A percentile compares a stretch with the other conserved stretches of the same genome.
Evolutionary conservation across 306 rosid species (phyloP).

Genomic region (Lithocarpus polystachyus): DNA sequence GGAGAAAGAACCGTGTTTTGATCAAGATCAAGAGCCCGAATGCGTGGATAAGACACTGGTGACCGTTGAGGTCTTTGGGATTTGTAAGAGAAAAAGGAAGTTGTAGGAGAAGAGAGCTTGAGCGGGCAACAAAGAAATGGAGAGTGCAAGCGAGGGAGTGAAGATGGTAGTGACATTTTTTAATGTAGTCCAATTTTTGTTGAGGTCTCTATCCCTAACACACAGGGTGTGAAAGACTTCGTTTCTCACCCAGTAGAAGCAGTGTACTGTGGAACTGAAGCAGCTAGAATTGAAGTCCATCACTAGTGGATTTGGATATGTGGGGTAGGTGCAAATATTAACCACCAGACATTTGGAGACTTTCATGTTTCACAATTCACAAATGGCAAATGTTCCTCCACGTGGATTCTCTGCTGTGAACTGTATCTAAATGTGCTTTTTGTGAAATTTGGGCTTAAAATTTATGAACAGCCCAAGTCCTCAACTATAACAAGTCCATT

Average conservation of each 20-base stretch:
- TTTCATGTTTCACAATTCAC: not conserved
- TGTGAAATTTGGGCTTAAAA: not conserved
- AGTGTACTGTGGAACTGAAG: conserved; percentile 11
- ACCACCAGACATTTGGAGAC: conserved; percentile 1
- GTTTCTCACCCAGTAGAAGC: not conserved
- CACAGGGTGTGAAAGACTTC: not conserved
- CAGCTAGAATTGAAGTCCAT: not conserved
- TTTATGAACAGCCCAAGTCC: not conserved
- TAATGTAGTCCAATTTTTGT: not conserved
- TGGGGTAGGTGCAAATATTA: conserved; percentile 14
- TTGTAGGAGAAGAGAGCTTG: conserved; percentile 33
- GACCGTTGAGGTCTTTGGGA: conserved; percentile 44
- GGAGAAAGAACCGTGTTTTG: conserved; percentile 70
- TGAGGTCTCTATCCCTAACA: not conserved
- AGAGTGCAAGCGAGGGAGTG: conserved; percentile 53
- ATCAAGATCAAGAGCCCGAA: conserved; percentile 84
- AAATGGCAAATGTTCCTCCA: not conserved
- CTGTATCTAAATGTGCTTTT: too few species aligned
- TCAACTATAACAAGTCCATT: too few species aligned
- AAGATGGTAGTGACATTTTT: conserved; percentile 61
- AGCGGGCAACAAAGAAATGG: conserved; percentile 68
- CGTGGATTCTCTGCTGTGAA: conserved; percentile 9
- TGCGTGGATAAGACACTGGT: conserved; percentile 58
- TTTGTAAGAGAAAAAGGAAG: conserved; percentile 20
- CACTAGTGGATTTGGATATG: conserved; percentile 29